A percentile compares a stretch with the other conserved stretches of the same genome.
Conservation (phyloP, 768 basidiomycete species). For the Bullera alba region DNA sequence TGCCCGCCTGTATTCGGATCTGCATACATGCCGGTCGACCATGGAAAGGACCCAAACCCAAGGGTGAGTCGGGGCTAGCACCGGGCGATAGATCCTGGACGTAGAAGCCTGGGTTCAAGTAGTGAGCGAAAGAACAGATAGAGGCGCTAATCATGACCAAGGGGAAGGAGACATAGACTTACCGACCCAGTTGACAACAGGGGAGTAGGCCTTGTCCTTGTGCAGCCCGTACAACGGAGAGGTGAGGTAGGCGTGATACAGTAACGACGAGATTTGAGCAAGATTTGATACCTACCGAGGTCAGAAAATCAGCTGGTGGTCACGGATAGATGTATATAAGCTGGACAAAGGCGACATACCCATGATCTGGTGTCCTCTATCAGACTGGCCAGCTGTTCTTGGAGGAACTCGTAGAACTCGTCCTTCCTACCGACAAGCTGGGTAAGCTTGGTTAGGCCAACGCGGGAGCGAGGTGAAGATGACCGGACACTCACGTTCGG, state of each 20-base stretch:
- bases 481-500: conserved; percentile 44
- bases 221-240: conserved; percentile 59
- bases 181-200: conserved; percentile 92
- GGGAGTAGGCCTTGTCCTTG: conserved; percentile 45
- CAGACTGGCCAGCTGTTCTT: conserved; percentile 57
- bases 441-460: background rate
- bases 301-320: background rate
- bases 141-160: background rate
- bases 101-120: conserved; percentile 68
- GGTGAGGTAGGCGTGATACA: conserved; percentile 68
- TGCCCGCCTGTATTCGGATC: conserved; percentile 56
- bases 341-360: conserved; percentile 51
- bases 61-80: conserved; percentile 51
- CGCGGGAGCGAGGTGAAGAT: background rate
- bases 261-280: conserved; percentile 71
- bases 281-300: conserved; percentile 67
- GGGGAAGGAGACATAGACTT: conserved; percentile 38
- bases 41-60: conserved; percentile 79
- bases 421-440: conserved; percentile 52
- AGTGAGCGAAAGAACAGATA: background rate
- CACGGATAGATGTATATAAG: background rate
- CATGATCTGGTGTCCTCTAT: conserved; percentile 66
- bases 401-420: conserved; percentile 74
- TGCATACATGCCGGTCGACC: conserved; percentile 87
- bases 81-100: conserved; percentile 48